A percentile compares a stretch with the other conserved stretches of the same genome.
phyloP scores from a whole-genome alignment of 2,329 filamentous ascomycete genomes.

The Pestalotiopsis sp. region DNA sequence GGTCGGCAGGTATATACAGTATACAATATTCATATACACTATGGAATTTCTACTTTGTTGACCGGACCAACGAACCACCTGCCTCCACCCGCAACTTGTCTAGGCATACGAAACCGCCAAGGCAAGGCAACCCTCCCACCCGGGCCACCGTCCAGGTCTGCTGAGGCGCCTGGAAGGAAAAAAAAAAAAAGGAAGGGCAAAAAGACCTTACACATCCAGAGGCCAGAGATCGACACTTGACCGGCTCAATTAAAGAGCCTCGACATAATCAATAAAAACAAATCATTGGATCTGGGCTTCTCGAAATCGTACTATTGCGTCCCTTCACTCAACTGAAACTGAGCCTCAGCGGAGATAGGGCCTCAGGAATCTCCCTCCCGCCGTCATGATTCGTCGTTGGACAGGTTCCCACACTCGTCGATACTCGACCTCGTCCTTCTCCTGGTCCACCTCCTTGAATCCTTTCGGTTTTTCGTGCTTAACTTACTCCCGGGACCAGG shows the following conservation, averaged over 20 bases:
- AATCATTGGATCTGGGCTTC: background rate
- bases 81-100: background rate
- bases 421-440: background rate
- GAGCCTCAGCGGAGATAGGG: background rate
- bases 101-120: conserved; percentile 1
- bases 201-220: background rate
- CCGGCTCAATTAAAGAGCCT: background rate
- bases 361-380: background rate
- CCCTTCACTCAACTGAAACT: background rate
- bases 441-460: background rate
- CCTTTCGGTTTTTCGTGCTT: background rate
- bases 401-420: too few relatives aligned
- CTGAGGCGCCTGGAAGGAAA: background rate
- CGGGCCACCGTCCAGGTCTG: background rate
- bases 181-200: background rate
- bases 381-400: too few relatives aligned
- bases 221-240: background rate
- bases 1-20: background rate
- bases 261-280: background rate
- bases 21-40: background rate
- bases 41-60: background rate
- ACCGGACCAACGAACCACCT: background rate
- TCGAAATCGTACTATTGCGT: background rate
- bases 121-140: background rate
- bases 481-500: background rate